Evolutionary conservation across 805 yeast genomes (phyloP), one percentile per base, ranked within the genome.

Genomic region (Candida multigemmis): DNA sequence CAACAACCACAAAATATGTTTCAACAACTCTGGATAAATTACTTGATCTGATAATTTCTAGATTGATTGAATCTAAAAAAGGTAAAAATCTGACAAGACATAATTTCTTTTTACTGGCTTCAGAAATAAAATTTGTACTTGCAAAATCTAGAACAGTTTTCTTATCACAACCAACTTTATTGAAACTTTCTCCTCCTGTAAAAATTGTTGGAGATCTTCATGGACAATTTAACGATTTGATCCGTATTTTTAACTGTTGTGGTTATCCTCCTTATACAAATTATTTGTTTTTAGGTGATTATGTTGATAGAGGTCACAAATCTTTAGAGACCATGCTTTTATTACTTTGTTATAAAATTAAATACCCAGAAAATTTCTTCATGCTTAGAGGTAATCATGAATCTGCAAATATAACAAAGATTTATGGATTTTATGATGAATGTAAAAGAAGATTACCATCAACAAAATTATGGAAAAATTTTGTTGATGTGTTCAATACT

Each of bases 161-260:
- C 30, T 43, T 77, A 47, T 60, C 54, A 7, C 87, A 78, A 40
- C 86, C 87, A 6, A 66, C 77, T 18, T 47, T 78, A 27, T 56
- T 78, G 33, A 72, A 74, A 37, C 53, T 78, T 34, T 74, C 80
- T 2, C 79, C 91, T 1, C 87, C 91, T 1, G 89, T 81, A 3
- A 82, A 82, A 48, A 71, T 82, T 32, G 89, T 81, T 5, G 91
- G 91, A 22, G 86, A 84, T 53, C 77, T 82, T 30, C 91, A 82
- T 52, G 93, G 78, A 3, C 78, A 71, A 38, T 71, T 64, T 39
- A 52, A 56, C 36, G 78, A 71, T 44, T 56, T 71, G 36, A 45
- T 70, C 21, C 47, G 78, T 28, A 69, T 71, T 19, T 70, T 71
- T 47, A 67, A 69, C 41, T 50, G 63, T n/a, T 69, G 75, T 44